Percentiles rank a stretch among this genome's conserved stretches.
Evolutionary conservation across 2,329 filamentous ascomycete species (phyloP).

Genomic region (Ascochyta fabae): DNA sequence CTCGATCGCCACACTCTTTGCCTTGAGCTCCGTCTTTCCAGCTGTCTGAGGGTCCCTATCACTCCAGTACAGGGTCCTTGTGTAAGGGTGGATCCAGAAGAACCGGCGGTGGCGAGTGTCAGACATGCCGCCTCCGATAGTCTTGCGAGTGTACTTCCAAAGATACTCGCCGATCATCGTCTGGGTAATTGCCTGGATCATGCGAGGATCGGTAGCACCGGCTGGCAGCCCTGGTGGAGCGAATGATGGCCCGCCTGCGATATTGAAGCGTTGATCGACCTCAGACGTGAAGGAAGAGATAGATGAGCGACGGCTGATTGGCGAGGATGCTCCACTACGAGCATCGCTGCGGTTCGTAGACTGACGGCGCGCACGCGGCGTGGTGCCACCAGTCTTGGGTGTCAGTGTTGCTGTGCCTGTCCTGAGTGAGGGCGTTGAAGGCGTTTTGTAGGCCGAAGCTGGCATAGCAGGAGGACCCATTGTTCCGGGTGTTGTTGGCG

Average conservation of each 20-base stretch:
- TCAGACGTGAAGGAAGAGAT: constrained; percentile 96
- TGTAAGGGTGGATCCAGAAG: constrained; percentile 99
- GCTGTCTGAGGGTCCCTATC: constrained; percentile 82
- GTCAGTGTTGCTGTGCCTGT: constrained; percentile 53
- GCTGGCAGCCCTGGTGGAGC: constrained; percentile 66
- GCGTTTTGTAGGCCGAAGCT: constrained; percentile 71
- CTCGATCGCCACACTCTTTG: constrained; percentile 93
- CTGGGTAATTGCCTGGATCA: constrained; percentile 99
- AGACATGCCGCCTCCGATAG: constrained; percentile 87
- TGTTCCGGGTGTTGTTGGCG: constrained; percentile 48
- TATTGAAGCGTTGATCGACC: constrained; percentile 87
- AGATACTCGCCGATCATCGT: constrained; percentile 99
- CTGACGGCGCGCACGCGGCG: constrained; percentile 57
- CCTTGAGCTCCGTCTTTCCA: constrained; percentile 76
- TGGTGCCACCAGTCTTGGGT: constrained; percentile 59
- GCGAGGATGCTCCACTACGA: constrained; percentile 58
- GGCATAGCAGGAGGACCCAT: constrained; percentile 90
- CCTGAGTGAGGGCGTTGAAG: constrained; percentile 51
- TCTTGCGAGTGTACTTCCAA: constrained; percentile 98
- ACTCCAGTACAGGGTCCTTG: constrained; percentile 95
- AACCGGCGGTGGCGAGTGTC: constrained; percentile 90
- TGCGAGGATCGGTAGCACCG: constrained; percentile 82
- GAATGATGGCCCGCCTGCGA: constrained; percentile 57
- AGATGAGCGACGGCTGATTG: constrained; percentile 74
- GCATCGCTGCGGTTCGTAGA: constrained; percentile 49